These are phyloP conservation scores for Xylogone sp. DNA, from an alignment of 2,329 filamentous ascomycete genomes.

Conservation along the genomic window DNA sequence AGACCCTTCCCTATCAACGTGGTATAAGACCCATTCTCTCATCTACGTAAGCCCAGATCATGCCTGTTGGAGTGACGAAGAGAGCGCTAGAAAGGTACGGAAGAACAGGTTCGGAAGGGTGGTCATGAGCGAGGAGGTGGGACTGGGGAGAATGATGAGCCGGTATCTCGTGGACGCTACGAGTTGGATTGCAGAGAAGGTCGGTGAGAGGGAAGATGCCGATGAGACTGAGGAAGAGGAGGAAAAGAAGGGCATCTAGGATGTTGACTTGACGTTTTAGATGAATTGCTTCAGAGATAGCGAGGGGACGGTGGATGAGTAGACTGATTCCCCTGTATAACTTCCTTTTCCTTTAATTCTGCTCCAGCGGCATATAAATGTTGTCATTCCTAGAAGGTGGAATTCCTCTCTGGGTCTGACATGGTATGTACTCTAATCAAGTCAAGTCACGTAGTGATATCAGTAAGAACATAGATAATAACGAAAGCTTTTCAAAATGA, in stretches of 20 bases:
- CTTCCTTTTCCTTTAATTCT: too few relatives aligned
- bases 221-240: conserved; percentile 1
- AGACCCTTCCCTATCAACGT: conserved; percentile 67
- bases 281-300: too few relatives aligned
- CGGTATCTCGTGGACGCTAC: conserved; percentile 48
- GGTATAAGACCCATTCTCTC: conserved; percentile 80
- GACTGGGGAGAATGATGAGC: conserved; percentile 54
- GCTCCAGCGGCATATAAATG: too few relatives aligned
- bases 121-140: conserved; percentile 43
- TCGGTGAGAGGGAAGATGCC: conserved; percentile 13
- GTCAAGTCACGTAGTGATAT: too few relatives aligned
- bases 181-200: conserved; percentile 40
- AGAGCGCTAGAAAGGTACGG: conserved; percentile 53
- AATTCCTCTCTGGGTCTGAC: too few relatives aligned
- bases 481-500: too few relatives aligned
- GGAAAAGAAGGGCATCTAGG: background rate
- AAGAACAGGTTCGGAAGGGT: conserved; percentile 60
- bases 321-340: too few relatives aligned
- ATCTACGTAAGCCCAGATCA: conserved; percentile 77
- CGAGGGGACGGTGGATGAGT: too few relatives aligned
- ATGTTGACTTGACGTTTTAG: background rate
- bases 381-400: too few relatives aligned
- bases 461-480: too few relatives aligned
- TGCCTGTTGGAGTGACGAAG: conserved; percentile 67
- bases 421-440: too few relatives aligned